phyloP scores from a whole-genome alignment of 2,329 filamentous ascomycete species.

The Talaromyces sp. region DNA sequence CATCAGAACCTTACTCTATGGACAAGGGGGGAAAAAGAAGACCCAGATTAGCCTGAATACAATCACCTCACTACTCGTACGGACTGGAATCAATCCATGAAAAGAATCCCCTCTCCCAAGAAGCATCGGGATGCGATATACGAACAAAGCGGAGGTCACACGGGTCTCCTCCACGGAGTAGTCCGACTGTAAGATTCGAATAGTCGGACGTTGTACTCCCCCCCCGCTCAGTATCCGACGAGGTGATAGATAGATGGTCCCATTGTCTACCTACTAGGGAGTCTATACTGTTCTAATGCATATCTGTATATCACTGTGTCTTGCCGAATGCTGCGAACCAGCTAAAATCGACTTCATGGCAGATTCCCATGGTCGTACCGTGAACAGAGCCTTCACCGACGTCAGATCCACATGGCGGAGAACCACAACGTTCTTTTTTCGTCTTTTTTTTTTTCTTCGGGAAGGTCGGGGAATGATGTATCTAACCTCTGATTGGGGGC shows the following conservation, averaged over 20 bases:
- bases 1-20: constrained; percentile 17
- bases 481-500: constrained; percentile 3
- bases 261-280: no score
- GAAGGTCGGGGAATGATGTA: constrained; percentile 5
- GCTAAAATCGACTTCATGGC: no score
- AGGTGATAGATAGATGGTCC: neutral
- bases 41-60: neutral
- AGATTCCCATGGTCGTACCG: no score
- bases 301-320: no score
- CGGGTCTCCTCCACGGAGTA: neutral
- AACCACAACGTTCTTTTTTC: neutral
- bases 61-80: neutral
- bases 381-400: constrained; percentile 9
- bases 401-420: constrained; percentile 33
- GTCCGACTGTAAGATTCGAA: neutral
- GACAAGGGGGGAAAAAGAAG: neutral
- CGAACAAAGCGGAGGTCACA: neutral
- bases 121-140: neutral
- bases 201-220: neutral
- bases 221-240: neutral
- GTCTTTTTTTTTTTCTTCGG: neutral
- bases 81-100: no score
- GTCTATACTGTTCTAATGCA: neutral
- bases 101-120: no score
- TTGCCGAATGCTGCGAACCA: no score